Evolutionary conservation across 139 green algal species (phyloP).

Genomic region (Tetradesmus lagerheimii): DNA sequence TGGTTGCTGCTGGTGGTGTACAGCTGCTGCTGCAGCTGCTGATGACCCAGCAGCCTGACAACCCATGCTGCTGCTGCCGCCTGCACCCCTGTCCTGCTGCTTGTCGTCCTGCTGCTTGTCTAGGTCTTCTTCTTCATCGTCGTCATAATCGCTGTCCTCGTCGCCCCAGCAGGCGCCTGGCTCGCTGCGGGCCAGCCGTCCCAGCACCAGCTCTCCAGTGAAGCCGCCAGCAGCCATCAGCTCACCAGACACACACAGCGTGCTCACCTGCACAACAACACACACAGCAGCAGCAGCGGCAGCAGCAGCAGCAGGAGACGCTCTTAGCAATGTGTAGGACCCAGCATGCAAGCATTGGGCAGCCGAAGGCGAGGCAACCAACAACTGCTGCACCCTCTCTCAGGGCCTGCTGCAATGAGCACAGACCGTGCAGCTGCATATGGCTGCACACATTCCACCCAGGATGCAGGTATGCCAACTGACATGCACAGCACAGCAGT

Average conservation of each 20-base stretch:
- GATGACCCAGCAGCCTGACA: too few species aligned
- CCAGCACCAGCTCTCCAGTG: constrained; percentile 85
- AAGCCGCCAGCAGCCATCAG: constrained; percentile 90
- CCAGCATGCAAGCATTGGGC: not conserved
- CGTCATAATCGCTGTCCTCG: not conserved
- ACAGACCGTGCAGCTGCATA: not conserved
- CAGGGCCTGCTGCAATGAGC: not conserved
- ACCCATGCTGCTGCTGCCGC: not conserved
- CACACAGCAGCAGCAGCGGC: not conserved
- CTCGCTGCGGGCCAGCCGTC: constrained; percentile 43
- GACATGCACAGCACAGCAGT: not conserved
- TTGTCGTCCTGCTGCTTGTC: not conserved
- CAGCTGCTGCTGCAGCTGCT: not conserved
- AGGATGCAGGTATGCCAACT: too few species aligned
- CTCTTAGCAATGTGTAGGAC: not conserved
- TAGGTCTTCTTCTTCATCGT: not conserved
- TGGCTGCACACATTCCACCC: too few species aligned
- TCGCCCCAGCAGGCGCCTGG: not conserved
- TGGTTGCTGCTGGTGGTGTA: not conserved
- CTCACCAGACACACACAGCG: constrained; percentile 74
- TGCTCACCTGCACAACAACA: constrained; percentile 79
- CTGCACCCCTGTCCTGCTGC: not conserved
- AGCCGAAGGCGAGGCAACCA: not conserved
- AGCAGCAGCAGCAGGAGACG: not conserved
- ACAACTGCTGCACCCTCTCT: not conserved